Evolutionary conservation across 116 monocot genomes (phyloP).

Genomic region (Posidonia oceanica): DNA sequence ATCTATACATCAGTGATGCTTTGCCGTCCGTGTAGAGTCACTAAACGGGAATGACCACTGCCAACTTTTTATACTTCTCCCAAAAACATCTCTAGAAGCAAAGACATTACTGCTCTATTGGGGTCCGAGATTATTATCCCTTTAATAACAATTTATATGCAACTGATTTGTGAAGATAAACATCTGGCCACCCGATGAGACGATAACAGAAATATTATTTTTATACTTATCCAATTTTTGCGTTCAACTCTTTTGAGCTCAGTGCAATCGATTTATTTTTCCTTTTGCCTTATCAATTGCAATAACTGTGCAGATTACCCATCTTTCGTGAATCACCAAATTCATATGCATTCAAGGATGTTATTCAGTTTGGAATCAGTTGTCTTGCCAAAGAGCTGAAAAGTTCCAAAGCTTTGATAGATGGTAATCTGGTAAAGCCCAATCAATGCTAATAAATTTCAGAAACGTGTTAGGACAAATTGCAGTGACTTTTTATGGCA

Average conservation of each 20-base stretch:
- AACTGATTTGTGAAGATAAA: too few species aligned
- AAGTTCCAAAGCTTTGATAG: slow-evolving; percentile 51
- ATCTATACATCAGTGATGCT: too few species aligned
- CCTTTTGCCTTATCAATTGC: not conserved
- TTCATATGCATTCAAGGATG: slow-evolving; percentile 36
- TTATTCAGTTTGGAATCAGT: slow-evolving; percentile 34
- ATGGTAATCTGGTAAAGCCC: slow-evolving; percentile 62
- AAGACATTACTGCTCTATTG: too few species aligned
- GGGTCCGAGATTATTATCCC: too few species aligned
- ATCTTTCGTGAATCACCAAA: slow-evolving; percentile 21
- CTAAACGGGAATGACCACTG: too few species aligned
- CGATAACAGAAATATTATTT: too few species aligned
- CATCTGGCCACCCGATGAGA: too few species aligned
- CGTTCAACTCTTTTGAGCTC: not conserved
- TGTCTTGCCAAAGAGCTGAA: slow-evolving; percentile 59
- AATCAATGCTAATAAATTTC: not conserved
- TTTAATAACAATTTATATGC: too few species aligned
- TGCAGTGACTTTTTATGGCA: too few species aligned
- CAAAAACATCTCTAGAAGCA: too few species aligned
- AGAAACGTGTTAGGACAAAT: not conserved
- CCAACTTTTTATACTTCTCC: too few species aligned
- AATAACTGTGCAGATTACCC: slow-evolving; percentile 34
- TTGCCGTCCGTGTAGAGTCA: too few species aligned
- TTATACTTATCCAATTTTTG: not conserved
- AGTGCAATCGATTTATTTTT: not conserved